phyloP scores from a whole-genome alignment of 768 basidiomycete species.

The Imleria badia region DNA sequence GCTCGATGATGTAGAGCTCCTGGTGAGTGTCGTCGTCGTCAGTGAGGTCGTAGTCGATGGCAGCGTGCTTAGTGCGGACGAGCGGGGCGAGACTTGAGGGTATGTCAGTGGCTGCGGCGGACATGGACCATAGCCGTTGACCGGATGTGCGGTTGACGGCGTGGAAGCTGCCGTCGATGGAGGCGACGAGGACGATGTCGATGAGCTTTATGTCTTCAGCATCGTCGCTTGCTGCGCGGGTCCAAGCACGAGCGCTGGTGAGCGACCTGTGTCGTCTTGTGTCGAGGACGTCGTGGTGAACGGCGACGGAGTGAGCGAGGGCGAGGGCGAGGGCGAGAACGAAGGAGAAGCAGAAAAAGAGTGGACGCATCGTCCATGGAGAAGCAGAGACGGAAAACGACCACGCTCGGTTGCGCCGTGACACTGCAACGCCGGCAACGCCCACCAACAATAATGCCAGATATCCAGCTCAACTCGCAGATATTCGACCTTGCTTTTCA shows the following conservation, averaged over 20 bases:
- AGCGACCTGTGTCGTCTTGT: constrained; percentile 11
- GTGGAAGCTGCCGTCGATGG: constrained; percentile 93
- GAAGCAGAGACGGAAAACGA: background rate
- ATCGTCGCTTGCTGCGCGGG: constrained; percentile 14
- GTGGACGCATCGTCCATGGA: constrained; percentile 38
- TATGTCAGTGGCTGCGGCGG: constrained; percentile 48
- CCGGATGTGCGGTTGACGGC: constrained; percentile 89
- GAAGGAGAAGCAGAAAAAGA: constrained; percentile 26
- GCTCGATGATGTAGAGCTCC: constrained; percentile 92
- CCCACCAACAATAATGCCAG: constrained; percentile 40
- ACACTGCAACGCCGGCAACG: constrained; percentile 3
- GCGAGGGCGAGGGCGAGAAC: constrained; percentile 30
- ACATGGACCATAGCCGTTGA: constrained; percentile 84
- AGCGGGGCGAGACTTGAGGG: constrained; percentile 69
- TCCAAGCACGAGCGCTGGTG: constrained; percentile 24
- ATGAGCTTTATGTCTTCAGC: constrained; percentile 59
- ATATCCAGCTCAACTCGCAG: constrained; percentile 72
- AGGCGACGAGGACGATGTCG: constrained; percentile 86
- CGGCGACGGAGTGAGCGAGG: constrained; percentile 33
- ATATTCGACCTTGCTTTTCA: constrained; percentile 92
- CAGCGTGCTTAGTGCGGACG: constrained; percentile 65
- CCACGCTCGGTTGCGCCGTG: background rate
- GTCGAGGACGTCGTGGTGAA: constrained; percentile 31
- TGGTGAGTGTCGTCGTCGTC: constrained; percentile 52
- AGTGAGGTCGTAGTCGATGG: constrained; percentile 54